phyloP scores from a whole-genome alignment of 148 eudicot genomes.

The Nepenthes gracilis region DNA sequence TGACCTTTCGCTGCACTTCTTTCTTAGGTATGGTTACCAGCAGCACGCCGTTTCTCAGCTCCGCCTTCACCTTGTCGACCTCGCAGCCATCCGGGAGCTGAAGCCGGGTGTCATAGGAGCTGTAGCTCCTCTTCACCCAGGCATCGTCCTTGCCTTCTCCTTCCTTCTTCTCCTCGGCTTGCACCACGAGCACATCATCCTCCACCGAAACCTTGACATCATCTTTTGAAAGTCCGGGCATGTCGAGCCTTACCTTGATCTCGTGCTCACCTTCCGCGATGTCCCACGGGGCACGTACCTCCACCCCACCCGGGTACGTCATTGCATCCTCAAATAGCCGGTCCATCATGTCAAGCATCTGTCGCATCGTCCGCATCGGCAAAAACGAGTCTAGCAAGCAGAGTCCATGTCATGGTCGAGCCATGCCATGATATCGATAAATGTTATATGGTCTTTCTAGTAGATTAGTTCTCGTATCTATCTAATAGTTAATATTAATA shows the following conservation, averaged over 20 bases:
- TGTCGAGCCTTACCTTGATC: constrained; percentile 69
- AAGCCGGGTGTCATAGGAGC: constrained; percentile 39
- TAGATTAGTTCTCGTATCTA: not conserved
- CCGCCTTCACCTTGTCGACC: constrained; percentile 52
- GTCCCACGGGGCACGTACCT: constrained; percentile 66
- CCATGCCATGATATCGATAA: not conserved
- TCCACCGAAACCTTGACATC: constrained; percentile 53
- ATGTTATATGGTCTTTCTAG: not conserved
- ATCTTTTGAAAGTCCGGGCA: constrained; percentile 65
- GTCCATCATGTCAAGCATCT: constrained; percentile 69
- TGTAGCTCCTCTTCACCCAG: constrained; percentile 35
- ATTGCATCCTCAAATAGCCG: constrained; percentile 43
- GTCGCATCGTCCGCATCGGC: constrained; percentile 65
- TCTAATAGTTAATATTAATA: too few relatives aligned
- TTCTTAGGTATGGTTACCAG: constrained; percentile 45
- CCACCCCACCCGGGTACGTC: constrained; percentile 35
- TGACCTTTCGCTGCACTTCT: constrained; percentile 36
- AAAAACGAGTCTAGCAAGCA: constrained; percentile 42
- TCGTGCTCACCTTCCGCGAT: constrained; percentile 43
- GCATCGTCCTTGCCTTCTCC: constrained; percentile 22
- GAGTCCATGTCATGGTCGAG: not conserved
- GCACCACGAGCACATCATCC: constrained; percentile 30
- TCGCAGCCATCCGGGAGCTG: constrained; percentile 50
- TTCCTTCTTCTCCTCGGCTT: constrained; percentile 36
- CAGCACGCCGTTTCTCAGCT: constrained; percentile 68